phyloP scores from a whole-genome alignment of 495 filamentous ascomycete genomes.

The Achaetomiella virescens region DNA sequence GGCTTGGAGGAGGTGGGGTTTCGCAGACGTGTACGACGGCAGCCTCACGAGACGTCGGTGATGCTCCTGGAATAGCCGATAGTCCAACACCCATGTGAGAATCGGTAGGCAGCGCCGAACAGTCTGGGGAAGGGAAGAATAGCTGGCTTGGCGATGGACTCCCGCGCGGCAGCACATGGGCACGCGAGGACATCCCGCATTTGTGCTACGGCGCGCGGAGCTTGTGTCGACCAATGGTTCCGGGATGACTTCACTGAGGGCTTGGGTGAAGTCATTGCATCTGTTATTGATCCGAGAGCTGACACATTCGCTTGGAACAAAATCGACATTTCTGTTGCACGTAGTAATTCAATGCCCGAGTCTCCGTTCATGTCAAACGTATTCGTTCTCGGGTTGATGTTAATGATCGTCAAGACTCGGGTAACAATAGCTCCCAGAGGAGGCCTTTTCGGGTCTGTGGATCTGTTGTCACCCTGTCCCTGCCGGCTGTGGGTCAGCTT shows the following conservation, averaged over 20 bases:
- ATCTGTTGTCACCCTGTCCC: neutral
- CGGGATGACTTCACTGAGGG: too few species aligned
- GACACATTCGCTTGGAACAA: too few species aligned
- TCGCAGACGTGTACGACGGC: neutral
- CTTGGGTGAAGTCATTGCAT: too few species aligned
- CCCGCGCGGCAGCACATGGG: slow-evolving; percentile 1
- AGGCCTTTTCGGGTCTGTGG: neutral
- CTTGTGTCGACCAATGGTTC: too few species aligned
- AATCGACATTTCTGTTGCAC: too few species aligned
- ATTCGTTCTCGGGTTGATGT: neutral
- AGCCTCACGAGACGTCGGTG: slow-evolving; percentile 2
- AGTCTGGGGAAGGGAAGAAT: neutral
- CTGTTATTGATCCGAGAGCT: too few species aligned
- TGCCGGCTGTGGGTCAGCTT: neutral
- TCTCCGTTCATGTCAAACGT: neutral
- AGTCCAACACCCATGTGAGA: neutral
- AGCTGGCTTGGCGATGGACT: slow-evolving; percentile 1
- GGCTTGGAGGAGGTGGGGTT: neutral
- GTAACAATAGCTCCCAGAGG: neutral
- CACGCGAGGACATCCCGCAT: slow-evolving; percentile 10
- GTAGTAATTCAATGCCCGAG: too few species aligned
- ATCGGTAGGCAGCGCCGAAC: too few species aligned
- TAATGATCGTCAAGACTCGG: neutral
- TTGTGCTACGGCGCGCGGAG: neutral
- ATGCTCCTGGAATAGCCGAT: neutral